Conservation (phyloP, 163 green algal species). For the Scenedesmus sp. region DNA sequence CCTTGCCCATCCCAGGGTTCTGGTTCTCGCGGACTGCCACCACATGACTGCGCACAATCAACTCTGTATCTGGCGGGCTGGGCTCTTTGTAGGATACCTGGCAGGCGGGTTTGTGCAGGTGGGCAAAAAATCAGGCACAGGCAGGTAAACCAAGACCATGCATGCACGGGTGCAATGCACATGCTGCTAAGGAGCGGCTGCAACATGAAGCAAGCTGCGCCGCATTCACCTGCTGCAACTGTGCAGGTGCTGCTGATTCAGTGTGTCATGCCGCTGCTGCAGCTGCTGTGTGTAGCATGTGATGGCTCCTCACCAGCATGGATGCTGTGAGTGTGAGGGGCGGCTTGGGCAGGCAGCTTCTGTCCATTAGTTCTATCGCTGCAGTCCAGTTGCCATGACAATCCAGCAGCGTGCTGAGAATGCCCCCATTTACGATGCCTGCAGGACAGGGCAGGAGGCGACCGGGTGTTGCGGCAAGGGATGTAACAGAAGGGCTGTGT, state of each 20-base stretch:
- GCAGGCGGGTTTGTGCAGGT: not conserved
- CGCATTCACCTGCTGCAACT: no score
- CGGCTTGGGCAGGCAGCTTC: constrained; percentile 78
- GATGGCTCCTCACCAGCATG: constrained; percentile 70
- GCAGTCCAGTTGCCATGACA: constrained; percentile 83
- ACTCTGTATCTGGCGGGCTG: constrained; percentile 76
- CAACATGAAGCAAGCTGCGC: no score
- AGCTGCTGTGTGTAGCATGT: not conserved
- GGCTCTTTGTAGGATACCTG: constrained; percentile 85
- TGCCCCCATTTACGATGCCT: constrained; percentile 88
- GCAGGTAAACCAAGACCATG: not conserved
- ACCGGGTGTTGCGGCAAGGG: not conserved
- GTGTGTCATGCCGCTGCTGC: not conserved
- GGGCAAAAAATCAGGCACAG: not conserved
- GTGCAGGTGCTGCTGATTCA: not conserved
- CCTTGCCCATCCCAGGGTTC: constrained; percentile 65
- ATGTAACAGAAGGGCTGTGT: not conserved
- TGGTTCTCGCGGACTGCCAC: constrained; percentile 71
- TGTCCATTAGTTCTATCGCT: constrained; percentile 89
- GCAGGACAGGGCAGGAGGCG: not conserved
- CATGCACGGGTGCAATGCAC: not conserved
- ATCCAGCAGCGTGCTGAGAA: constrained; percentile 81
- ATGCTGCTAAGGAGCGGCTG: no score
- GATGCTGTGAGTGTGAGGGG: constrained; percentile 86
- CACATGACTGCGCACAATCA: constrained; percentile 79